These are phyloP conservation scores for Striga asiatica DNA, from an alignment of 257 asterid genomes.

Conservation along the genomic window DNA sequence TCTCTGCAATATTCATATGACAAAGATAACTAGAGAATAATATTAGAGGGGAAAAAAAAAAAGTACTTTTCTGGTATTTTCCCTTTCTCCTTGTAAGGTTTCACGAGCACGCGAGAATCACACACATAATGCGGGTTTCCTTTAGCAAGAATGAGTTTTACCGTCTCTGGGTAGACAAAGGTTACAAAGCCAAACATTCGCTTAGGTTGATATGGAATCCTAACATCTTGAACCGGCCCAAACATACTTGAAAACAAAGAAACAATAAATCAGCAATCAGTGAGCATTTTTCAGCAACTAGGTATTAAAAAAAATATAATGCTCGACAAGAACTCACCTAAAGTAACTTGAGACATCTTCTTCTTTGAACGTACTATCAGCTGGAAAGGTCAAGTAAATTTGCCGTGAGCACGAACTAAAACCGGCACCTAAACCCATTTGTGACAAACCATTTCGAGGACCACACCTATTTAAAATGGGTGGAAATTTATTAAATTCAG, in stretches of 20 bases:
- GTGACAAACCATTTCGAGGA: constrained; percentile 39
- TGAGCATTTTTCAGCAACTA: constrained; percentile 8
- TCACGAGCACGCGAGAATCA: constrained; percentile 88
- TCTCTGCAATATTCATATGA: not conserved
- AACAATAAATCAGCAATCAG: constrained; percentile 11
- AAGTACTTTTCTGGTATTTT: constrained; percentile 59
- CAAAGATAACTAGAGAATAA: not conserved
- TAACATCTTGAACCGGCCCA: constrained; percentile 91
- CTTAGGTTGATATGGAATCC: constrained; percentile 87
- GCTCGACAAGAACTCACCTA: constrained; percentile 28
- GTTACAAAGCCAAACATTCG: constrained; percentile 96
- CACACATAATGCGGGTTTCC: constrained; percentile 90
- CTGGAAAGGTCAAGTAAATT: constrained; percentile 84
- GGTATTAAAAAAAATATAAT: not conserved
- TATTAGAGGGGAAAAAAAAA: not conserved
- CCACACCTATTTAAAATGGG: constrained; percentile 31
- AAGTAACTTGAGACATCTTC: constrained; percentile 81
- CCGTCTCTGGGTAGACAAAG: constrained; percentile 71
- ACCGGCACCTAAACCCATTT: constrained; percentile 34
- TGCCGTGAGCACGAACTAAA: constrained; percentile 49
- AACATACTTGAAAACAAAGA: constrained; percentile 33
- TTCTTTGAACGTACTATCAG: constrained; percentile 82
- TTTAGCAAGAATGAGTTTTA: constrained; percentile 66
- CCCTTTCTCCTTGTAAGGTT: constrained; percentile 91
- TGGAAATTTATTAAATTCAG: constrained; percentile 26